Evolutionary conservation across 441 rosid genomes (phyloP), one percentile per base, ranked within the genome.

Genomic region (Sinapis alba): DNA sequence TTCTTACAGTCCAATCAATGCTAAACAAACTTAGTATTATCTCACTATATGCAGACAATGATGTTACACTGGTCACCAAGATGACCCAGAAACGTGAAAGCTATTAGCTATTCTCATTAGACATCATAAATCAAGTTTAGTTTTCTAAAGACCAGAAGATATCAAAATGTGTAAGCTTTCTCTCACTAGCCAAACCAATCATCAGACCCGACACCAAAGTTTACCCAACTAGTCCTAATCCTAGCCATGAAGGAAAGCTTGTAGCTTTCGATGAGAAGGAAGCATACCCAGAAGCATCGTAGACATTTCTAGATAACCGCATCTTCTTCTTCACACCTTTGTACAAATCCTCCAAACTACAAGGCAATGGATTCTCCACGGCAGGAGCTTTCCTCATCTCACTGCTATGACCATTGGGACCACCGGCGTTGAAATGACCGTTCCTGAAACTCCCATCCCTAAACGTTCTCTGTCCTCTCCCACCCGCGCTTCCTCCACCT

Each of bases 311-410:
- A 0, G 86, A 88, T 76, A 93, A 82, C 45, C 79, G 73, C 96
- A 90, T 90, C 82, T 87, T 91, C 88, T 84, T 93, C 76, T 68
- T 82, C 18, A 81, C 85, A 54, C 98, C 98, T 56, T 79, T 90
- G 50, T 81, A 91, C 20, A 93, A 79, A 13, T 93, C 96, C 87
- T 91, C 97, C 84, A 93, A 82, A 67, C 87, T 90, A 82, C 94
- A 92, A 2, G 81, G 89, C 71, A 93, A 71, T 41, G 58, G 32
- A 72, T 86, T 88, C 80, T 90, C 97, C 61, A 90, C 83, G 2
- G 93, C 72, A 6, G 83, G 80, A 21, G 80, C 89, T 72, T 84
- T 88, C 80, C 60, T 86, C 62, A 71, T n/a, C 69, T 78, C 89
- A 4, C 82, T 82, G 6, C 56, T 83, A 65, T 63, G 57, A 6